Conservation (phyloP, 108 stramenopile genomes). For the Nitzschia palea region DNA sequence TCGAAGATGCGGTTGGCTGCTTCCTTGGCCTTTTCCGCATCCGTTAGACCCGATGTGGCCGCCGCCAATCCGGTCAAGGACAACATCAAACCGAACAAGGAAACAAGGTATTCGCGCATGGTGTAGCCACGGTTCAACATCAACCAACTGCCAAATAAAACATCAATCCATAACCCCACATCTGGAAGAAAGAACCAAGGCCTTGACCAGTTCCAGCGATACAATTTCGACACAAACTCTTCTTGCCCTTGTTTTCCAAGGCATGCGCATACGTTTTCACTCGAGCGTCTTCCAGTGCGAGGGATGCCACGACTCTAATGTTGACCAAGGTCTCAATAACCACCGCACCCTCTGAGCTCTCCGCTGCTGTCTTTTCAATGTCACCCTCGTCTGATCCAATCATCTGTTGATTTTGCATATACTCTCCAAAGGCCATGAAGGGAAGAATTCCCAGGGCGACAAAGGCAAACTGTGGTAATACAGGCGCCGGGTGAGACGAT, state of each 20-base stretch:
- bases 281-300: slow-evolving; percentile 38
- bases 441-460: slow-evolving; percentile 46
- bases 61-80: slow-evolving; percentile 52
- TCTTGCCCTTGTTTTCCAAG: background rate
- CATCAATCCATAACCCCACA: slow-evolving; percentile 31
- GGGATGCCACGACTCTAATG: slow-evolving; percentile 55
- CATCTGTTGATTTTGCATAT: slow-evolving; percentile 50
- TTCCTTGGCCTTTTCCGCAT: slow-evolving; percentile 49
- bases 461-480: slow-evolving; percentile 24
- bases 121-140: slow-evolving; percentile 33
- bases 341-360: slow-evolving; percentile 46
- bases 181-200: slow-evolving; percentile 9
- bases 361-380: slow-evolving; percentile 17
- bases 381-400: slow-evolving; percentile 49
- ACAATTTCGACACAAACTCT: background rate
- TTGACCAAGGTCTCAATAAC: slow-evolving; percentile 51
- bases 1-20: slow-evolving; percentile 53
- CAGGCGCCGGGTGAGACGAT: slow-evolving; percentile 4
- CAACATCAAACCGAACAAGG: slow-evolving; percentile 61
- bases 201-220: background rate
- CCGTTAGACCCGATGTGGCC: slow-evolving; percentile 44
- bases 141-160: slow-evolving; percentile 61
- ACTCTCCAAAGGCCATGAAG: slow-evolving; percentile 47
- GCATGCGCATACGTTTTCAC: slow-evolving; percentile 27
- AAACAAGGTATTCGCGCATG: slow-evolving; percentile 51